These are phyloP conservation scores for Phaeodactylum tricornutum DNA, from an alignment of 108 stramenopile species.

Conservation along the genomic window DNA sequence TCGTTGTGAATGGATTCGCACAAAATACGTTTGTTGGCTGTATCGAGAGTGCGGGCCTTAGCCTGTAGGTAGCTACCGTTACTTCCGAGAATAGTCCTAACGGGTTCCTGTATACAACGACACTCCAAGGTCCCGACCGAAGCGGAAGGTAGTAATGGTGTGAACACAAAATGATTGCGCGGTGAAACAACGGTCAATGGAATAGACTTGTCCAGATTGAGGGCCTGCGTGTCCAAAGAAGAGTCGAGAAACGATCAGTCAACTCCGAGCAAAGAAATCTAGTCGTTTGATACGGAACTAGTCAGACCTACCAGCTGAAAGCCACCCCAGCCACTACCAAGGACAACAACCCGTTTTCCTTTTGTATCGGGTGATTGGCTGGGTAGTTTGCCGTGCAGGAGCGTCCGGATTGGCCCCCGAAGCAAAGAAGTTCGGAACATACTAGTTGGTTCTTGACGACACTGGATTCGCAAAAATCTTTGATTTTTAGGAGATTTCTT, in stretches of 20 bases:
- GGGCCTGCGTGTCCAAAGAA: background rate
- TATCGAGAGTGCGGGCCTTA: constrained; percentile 60
- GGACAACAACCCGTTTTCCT: constrained; percentile 30
- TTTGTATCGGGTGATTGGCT: too few species aligned
- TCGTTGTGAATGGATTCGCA: constrained; percentile 9
- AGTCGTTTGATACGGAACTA: too few species aligned
- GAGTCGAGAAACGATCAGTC: too few species aligned
- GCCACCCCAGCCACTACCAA: constrained; percentile 71
- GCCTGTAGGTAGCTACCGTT: constrained; percentile 72
- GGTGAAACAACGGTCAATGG: constrained; percentile 58
- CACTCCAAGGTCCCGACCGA: constrained; percentile 97
- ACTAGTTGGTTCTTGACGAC: too few species aligned
- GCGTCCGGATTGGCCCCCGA: too few species aligned
- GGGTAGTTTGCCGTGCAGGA: too few species aligned
- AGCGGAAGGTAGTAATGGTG: constrained; percentile 88
- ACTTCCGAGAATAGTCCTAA: constrained; percentile 48
- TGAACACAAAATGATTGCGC: constrained; percentile 94
- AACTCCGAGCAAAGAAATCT: too few species aligned
- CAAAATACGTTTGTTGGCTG: constrained; percentile 32
- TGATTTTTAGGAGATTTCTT: too few species aligned
- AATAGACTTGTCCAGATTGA: constrained; percentile 7
- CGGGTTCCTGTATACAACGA: constrained; percentile 90
- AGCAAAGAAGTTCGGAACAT: too few species aligned
- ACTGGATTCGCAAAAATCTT: too few species aligned
- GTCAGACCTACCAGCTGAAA: too few species aligned